Conservation (phyloP, 768 basidiomycete species). For the Kwoniella sp. region DNA sequence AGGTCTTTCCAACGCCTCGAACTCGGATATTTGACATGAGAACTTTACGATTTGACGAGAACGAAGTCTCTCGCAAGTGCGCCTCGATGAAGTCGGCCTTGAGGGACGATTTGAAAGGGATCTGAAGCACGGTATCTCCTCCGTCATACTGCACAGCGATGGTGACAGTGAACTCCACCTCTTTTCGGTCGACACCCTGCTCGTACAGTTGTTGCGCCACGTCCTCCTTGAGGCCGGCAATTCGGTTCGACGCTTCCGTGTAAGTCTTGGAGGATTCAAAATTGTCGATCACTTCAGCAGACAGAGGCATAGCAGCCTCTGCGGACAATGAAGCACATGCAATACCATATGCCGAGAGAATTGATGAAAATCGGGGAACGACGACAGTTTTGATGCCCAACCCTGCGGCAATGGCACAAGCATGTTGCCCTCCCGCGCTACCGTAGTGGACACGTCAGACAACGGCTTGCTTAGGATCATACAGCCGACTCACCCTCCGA, state of each 20-base stretch:
- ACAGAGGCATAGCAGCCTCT: conserved; percentile 26
- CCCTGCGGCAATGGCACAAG: conserved; percentile 44
- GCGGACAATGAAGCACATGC: conserved; percentile 69
- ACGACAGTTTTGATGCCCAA: conserved; percentile 36
- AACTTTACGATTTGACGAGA: conserved; percentile 31
- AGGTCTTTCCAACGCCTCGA: conserved; percentile 35
- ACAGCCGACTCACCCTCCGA: conserved; percentile 68
- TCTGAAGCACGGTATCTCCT: conserved; percentile 36
- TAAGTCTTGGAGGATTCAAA: conserved; percentile 29
- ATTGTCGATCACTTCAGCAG: conserved; percentile 56
- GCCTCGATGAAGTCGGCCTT: conserved; percentile 33
- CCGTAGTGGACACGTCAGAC: conserved; percentile 61
- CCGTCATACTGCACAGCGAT: conserved; percentile 37
- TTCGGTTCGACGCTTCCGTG: conserved; percentile 20
- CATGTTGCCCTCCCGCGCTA: conserved; percentile 56
- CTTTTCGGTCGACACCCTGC: conserved; percentile 35
- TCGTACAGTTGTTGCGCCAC: conserved; percentile 25
- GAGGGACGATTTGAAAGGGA: conserved; percentile 25
- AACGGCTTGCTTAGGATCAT: not conserved
- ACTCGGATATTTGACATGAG: conserved; percentile 34
- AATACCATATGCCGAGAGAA: conserved; percentile 91
- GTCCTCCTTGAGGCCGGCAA: conserved; percentile 22
- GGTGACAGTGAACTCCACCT: conserved; percentile 29
- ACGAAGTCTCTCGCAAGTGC: conserved; percentile 39
- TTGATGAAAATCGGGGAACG: conserved; percentile 85